Percentiles rank a stretch among this genome's conserved stretches.
Conservation (phyloP, 257 asterid genomes). For the Capsicum chinense region DNA sequence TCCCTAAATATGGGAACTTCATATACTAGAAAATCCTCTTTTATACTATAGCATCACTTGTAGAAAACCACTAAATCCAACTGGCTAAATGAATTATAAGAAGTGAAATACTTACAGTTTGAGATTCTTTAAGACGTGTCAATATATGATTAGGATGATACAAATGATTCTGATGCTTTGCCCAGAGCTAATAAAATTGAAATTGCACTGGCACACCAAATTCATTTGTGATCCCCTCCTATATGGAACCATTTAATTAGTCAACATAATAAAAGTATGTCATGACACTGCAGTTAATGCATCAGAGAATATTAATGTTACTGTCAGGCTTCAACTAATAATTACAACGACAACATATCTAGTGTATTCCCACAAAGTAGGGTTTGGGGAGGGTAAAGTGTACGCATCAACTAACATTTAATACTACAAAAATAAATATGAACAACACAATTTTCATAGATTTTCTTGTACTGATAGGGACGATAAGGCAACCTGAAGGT, state of each 20-base stretch:
- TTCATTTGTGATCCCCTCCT: constrained; percentile 91
- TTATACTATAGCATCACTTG: neutral
- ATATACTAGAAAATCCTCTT: neutral
- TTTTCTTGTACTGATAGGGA: neutral
- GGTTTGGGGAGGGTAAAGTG: too few species aligned
- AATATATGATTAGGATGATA: constrained; percentile 90
- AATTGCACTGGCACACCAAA: constrained; percentile 80
- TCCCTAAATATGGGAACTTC: neutral
- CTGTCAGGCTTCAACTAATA: neutral
- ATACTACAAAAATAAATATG: neutral
- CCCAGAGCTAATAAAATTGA: constrained; percentile 98
- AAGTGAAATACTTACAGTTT: constrained; percentile 51
- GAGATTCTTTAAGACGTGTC: constrained; percentile 79
- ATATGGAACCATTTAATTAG: constrained; percentile 31
- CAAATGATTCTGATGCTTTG: constrained; percentile 90
- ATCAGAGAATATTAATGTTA: neutral
- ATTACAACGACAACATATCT: too few species aligned
- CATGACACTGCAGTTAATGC: neutral
- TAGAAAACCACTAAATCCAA: neutral
- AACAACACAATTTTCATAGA: neutral
- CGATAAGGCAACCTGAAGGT: neutral
- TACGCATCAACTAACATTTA: neutral
- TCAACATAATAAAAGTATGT: neutral
- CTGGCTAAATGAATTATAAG: constrained; percentile 26
- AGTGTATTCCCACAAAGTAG: too few species aligned